Conservation (phyloP, 2,329 filamentous ascomycete genomes). For the Exophiala aquamarina region DNA sequence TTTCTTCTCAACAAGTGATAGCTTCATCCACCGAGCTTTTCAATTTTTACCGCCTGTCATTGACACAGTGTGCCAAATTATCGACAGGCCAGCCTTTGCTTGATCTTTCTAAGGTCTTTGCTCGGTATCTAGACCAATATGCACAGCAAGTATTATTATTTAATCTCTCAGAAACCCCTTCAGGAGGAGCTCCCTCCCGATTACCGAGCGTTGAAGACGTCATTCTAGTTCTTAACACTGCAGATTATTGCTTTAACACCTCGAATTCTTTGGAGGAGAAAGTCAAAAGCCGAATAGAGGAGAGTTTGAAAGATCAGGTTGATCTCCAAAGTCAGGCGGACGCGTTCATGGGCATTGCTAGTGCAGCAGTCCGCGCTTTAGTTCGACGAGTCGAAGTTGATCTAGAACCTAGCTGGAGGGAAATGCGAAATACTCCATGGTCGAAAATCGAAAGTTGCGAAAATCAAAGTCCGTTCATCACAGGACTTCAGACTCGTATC, state of each 20-base stretch:
- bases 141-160: constrained; percentile 86
- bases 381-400: constrained; percentile 80
- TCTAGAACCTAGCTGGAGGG: constrained; percentile 85
- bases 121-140: constrained; percentile 93
- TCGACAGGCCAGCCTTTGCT: constrained; percentile 86
- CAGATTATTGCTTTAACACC: constrained; percentile 94
- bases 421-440: constrained; percentile 97
- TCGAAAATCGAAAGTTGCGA: constrained; percentile 88
- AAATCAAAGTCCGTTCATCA: constrained; percentile 90
- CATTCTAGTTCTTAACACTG: constrained; percentile 88
- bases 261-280: constrained; percentile 92
- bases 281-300: constrained; percentile 86
- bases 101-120: constrained; percentile 80
- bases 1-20: constrained; percentile 84
- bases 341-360: constrained; percentile 91
- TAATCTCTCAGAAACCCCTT: constrained; percentile 62
- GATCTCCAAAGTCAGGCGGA: constrained; percentile 93
- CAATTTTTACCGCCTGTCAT: constrained; percentile 89
- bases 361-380: constrained; percentile 77
- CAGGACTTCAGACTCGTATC: constrained; percentile 72
- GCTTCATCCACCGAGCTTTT: constrained; percentile 94
- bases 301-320: constrained; percentile 70
- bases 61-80: constrained; percentile 93
- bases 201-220: constrained; percentile 67
- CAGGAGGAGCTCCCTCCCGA: constrained; percentile 54